A percentile compares a stretch with the other conserved stretches of the same genome.
phyloP scores from a whole-genome alignment of 495 filamentous ascomycete species.

The Astrothelium subdiscretum region DNA sequence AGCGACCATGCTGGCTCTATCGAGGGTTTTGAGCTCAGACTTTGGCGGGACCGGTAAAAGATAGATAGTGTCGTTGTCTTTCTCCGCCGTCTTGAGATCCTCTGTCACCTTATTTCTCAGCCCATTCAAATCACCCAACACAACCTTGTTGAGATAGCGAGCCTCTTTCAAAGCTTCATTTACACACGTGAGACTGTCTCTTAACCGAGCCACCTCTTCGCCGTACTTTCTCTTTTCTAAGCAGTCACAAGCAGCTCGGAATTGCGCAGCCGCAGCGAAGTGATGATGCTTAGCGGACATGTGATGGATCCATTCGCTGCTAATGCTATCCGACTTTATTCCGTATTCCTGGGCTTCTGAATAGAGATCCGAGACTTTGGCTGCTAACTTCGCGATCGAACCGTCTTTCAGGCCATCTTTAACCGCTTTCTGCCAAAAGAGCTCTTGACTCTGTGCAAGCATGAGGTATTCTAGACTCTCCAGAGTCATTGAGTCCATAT shows the following conservation, averaged over 20 bases:
- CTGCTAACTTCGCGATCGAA: conserved; percentile 81
- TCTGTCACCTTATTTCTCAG: conserved; percentile 73
- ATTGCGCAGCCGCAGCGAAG: conserved; percentile 93
- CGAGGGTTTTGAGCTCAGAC: conserved; percentile 73
- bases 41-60: conserved; percentile 76
- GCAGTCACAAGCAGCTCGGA: conserved; percentile 83
- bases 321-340: conserved; percentile 77
- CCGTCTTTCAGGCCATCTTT: conserved; percentile 87
- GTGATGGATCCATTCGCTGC: conserved; percentile 95
- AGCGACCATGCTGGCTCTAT: conserved; percentile 79
- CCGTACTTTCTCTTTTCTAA: conserved; percentile 91
- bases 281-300: conserved; percentile 96
- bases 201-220: conserved; percentile 81
- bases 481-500: conserved; percentile 85
- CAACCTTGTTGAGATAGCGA: conserved; percentile 72
- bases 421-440: conserved; percentile 96
- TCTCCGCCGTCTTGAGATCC: conserved; percentile 84
- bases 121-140: conserved; percentile 71
- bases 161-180: conserved; percentile 80
- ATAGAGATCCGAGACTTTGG: conserved; percentile 87
- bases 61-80: conserved; percentile 94
- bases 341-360: conserved; percentile 72
- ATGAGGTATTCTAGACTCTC: conserved; percentile 74
- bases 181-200: conserved; percentile 70
- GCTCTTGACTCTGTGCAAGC: conserved; percentile 88